Evolutionary conservation across 225 moss, liverwort and hornwort species (phyloP), one percentile per base, ranked within the genome.

Genomic region (Lunularia cruciata): DNA sequence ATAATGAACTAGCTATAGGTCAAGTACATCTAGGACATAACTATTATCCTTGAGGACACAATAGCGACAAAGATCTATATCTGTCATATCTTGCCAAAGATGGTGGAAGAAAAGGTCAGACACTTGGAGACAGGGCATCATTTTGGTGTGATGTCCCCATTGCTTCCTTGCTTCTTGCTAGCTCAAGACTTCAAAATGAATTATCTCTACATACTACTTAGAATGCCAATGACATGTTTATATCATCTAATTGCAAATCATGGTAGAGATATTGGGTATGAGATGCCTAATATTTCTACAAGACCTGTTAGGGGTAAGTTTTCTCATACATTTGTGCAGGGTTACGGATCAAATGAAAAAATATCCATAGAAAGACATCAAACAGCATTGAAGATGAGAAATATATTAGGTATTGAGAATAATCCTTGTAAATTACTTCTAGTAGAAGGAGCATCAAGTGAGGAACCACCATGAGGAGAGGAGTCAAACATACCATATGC

Each of bases 71-170:
- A 31, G 20, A 51, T 51, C 15, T 47, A 3, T 4, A 25, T 46
- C 18, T 45, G 27, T 54, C 36, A 16, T 51, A 32, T 37, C 67
- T 48, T 5, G 35, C 83, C 79, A 40, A 61, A 42, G 73, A 76
- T 61, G 76, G 70, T 60, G 73, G 73, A 56, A 75, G 78, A 40
- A 75, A 27, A 60, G 49, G 35, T 19, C 26, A 32, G 49, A 62
- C 12, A 32, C 11, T 36, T 20, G 58, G 67, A 32, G 52, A 42
- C 68, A 67, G 52, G 46, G 76, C 79, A 60, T 81, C 89, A 75
- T 70, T 86, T 39, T 95, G 91, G 94, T 86, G 79, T 70, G 94
- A 95, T 66, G 94, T 92, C 20, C 94, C 94, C 52, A 84, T 90
- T 38, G 85, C 87, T 59, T 82, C 73, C 61, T 77, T 85, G 11